These are phyloP conservation scores for Wallemia ichthyophaga DNA, from an alignment of 1,284 basidiomycete genomes.

Conservation along the genomic window DNA sequence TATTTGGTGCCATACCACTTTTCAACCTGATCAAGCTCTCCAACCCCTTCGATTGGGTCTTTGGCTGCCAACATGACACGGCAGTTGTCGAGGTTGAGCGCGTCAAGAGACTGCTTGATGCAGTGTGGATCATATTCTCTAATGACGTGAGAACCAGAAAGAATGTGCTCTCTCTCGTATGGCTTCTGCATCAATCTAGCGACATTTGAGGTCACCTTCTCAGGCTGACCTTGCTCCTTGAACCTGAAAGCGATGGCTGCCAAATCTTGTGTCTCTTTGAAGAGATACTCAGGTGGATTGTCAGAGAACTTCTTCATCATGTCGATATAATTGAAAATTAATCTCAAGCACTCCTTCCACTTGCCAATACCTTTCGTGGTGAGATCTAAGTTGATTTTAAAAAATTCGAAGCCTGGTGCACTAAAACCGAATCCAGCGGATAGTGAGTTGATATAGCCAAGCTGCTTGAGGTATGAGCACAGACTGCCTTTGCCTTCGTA, in stretches of 20 bases:
- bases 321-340: constrained; percentile 56
- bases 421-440: constrained; percentile 34
- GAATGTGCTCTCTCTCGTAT: constrained; percentile 42
- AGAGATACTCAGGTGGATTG: constrained; percentile 37
- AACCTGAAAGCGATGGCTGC: constrained; percentile 58
- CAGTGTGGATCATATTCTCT: constrained; percentile 47
- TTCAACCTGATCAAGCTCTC: constrained; percentile 37
- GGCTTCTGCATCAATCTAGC: constrained; percentile 48
- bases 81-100: constrained; percentile 29
- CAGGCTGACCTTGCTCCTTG: constrained; percentile 50
- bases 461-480: constrained; percentile 64
- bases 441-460: constrained; percentile 66
- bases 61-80: constrained; percentile 46
- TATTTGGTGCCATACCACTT: constrained; percentile 63
- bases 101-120: constrained; percentile 31
- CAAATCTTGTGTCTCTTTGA: constrained; percentile 46
- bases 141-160: constrained; percentile 41
- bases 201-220: constrained; percentile 49
- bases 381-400: constrained; percentile 52
- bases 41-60: constrained; percentile 20
- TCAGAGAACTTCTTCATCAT: constrained; percentile 34
- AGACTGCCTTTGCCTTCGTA: constrained; percentile 91
- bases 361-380: constrained; percentile 61
- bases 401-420: constrained; percentile 59
- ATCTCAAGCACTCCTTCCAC: constrained; percentile 12